Percentiles rank a stretch among this genome's conserved stretches.
phyloP scores from a whole-genome alignment of 768 basidiomycete species.

The Pisolithus tinctorius region DNA sequence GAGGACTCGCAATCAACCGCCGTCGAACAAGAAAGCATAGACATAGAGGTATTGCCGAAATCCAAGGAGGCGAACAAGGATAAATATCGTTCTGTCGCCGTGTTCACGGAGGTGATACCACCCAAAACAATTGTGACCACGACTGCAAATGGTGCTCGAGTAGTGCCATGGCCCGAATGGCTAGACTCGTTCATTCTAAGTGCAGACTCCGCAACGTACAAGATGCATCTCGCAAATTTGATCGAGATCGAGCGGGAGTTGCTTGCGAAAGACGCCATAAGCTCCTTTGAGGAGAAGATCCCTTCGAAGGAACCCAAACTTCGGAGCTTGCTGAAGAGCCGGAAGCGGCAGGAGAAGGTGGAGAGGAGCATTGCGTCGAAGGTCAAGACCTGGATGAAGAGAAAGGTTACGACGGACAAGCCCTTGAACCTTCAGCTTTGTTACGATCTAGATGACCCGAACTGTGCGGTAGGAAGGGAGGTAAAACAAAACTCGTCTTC shows the following conservation, averaged over 20 bases:
- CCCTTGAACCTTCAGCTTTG: conserved; percentile 32
- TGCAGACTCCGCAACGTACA: conserved; percentile 31
- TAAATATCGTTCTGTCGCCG: conserved; percentile 11
- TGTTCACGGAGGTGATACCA: conserved; percentile 14
- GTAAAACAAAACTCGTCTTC: conserved; percentile 21
- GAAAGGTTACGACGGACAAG: conserved; percentile 43
- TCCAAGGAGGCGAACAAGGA: conserved; percentile 10
- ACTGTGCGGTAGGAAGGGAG: conserved; percentile 34
- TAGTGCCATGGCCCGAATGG: conserved; percentile 35
- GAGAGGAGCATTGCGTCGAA: conserved; percentile 37
- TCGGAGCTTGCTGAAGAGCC: conserved; percentile 37
- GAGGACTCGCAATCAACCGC: conserved; percentile 58
- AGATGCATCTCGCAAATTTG: conserved; percentile 27
- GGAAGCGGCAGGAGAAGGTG: conserved; percentile 29
- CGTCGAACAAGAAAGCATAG: conserved; percentile 26
- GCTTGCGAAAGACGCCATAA: conserved; percentile 17
- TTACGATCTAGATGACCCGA: conserved; percentile 33
- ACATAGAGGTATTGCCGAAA: conserved; percentile 5
- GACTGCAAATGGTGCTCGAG: conserved; percentile 18
- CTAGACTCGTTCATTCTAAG: conserved; percentile 31
- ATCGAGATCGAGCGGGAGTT: conserved; percentile 31
- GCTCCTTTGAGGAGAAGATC: conserved; percentile 18
- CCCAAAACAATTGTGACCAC: conserved; percentile 13
- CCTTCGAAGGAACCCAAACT: conserved; percentile 31
- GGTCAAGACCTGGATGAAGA: conserved; percentile 59